A percentile compares a stretch with the other conserved stretches of the same genome.
Conservation (phyloP, 2,329 filamentous ascomycete species). For the Fusarium hainanense region DNA sequence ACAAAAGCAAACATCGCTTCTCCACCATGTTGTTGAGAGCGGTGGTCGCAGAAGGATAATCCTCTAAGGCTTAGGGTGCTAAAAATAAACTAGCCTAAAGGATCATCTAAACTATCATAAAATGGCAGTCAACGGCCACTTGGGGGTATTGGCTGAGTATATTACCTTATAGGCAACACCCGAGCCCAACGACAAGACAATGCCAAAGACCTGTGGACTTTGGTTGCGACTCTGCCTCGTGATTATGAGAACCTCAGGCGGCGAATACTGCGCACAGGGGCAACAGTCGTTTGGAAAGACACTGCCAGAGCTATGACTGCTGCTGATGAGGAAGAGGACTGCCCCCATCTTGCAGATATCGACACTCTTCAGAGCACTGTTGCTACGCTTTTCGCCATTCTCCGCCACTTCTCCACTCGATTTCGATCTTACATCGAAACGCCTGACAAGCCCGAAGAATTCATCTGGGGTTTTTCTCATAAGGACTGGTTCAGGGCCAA, state of each 20-base stretch:
- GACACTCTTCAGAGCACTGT: neutral
- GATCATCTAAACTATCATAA: neutral
- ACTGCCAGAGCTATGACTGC: neutral
- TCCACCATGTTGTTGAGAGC: neutral
- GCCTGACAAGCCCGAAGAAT: neutral
- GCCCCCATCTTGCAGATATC: neutral
- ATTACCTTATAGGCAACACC: neutral
- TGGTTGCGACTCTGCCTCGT: neutral
- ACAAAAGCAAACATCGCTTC: neutral
- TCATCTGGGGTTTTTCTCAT: neutral
- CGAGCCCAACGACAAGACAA: neutral
- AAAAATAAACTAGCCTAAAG: neutral
- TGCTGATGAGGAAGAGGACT: neutral
- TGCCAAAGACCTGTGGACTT: neutral
- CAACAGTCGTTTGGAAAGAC: neutral
- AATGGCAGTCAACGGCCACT: neutral
- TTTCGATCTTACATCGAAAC: neutral
- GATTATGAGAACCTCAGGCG: neutral
- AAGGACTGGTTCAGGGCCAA: neutral
- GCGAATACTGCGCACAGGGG: neutral
- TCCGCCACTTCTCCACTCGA: neutral
- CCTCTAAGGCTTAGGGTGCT: neutral
- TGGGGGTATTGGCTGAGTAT: neutral
- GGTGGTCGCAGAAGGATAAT: no score
- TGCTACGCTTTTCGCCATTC: neutral